A percentile compares a stretch with the other conserved stretches of the same genome.
phyloP scores from a whole-genome alignment of 257 asterid species.

The Solanum pennellii region DNA sequence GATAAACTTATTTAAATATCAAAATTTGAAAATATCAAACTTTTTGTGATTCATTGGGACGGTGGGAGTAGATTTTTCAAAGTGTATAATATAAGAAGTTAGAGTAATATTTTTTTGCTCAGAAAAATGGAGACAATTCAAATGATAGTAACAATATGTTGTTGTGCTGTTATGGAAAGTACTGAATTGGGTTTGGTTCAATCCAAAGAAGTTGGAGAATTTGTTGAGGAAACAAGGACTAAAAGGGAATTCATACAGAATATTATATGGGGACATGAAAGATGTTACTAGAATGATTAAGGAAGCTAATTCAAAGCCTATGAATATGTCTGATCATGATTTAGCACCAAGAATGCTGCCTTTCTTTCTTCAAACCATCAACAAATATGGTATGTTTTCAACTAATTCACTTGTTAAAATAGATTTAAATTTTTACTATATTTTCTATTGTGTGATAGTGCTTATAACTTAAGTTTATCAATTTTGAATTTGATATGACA shows the following conservation, averaged over 20 bases:
- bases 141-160: not conserved
- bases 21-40: too few species aligned
- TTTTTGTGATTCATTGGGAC: too few species aligned
- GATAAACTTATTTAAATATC: too few species aligned
- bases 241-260: constrained; percentile 19
- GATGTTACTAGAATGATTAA: not conserved
- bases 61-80: too few species aligned
- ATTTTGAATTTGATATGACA: not conserved
- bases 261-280: constrained; percentile 12
- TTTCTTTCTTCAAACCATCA: not conserved
- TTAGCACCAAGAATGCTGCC: constrained; percentile 1
- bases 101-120: not conserved
- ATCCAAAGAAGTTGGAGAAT: constrained; percentile 8
- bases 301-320: not conserved
- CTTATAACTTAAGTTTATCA: too few species aligned
- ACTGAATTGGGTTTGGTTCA: constrained; percentile 8
- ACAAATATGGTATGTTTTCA: constrained; percentile 4
- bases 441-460: not conserved
- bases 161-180: not conserved
- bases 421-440: not conserved
- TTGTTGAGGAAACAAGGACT: constrained; percentile 14
- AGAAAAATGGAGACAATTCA: not conserved
- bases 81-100: not conserved
- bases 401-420: not conserved
- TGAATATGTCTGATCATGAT: constrained; percentile 3